Conservation (phyloP, 768 basidiomycete species). For the Leccinellum rugosiceps region DNA sequence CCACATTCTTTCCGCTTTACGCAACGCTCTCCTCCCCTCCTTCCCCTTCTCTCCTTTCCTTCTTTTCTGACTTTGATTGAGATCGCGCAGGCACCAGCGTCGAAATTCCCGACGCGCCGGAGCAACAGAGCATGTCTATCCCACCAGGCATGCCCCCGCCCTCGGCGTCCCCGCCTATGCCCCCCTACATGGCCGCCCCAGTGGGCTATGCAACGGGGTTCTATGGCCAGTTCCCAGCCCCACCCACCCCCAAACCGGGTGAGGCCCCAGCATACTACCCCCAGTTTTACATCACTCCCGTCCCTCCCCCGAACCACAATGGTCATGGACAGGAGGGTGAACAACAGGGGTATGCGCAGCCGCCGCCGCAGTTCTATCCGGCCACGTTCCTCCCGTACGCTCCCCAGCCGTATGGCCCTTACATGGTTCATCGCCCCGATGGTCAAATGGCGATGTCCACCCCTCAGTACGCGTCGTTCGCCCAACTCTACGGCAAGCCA, state of each 20-base stretch:
- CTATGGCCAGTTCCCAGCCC: conserved; percentile 53
- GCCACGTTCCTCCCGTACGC: conserved; percentile 47
- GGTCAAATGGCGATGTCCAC: conserved; percentile 34
- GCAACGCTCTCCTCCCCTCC: conserved; percentile 8
- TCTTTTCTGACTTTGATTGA: conserved; percentile 46
- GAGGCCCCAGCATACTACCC: conserved; percentile 51
- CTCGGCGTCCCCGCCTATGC: conserved; percentile 46
- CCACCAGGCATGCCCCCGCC: conserved; percentile 41
- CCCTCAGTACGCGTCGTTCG: conserved; percentile 39
- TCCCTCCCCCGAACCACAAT: conserved; percentile 37
- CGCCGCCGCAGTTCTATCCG: conserved; percentile 44
- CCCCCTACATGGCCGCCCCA: conserved; percentile 47
- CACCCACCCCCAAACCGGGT: conserved; percentile 48
- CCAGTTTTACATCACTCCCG: conserved; percentile 45
- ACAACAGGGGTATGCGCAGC: conserved; percentile 38
- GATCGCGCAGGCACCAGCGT: conserved; percentile 57
- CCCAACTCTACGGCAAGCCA: conserved; percentile 39
- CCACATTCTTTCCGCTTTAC: conserved; percentile 17
- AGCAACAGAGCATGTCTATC: conserved; percentile 41
- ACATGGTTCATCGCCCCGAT: conserved; percentile 45
- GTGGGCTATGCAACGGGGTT: conserved; percentile 53
- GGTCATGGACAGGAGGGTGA: conserved; percentile 42
- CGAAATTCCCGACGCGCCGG: conserved; percentile 43
- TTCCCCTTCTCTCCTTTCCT: conserved; percentile 1
- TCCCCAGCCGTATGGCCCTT: conserved; percentile 47